Conservation (phyloP, 2,329 filamentous ascomycete genomes). For the Hypoxylon sp. region DNA sequence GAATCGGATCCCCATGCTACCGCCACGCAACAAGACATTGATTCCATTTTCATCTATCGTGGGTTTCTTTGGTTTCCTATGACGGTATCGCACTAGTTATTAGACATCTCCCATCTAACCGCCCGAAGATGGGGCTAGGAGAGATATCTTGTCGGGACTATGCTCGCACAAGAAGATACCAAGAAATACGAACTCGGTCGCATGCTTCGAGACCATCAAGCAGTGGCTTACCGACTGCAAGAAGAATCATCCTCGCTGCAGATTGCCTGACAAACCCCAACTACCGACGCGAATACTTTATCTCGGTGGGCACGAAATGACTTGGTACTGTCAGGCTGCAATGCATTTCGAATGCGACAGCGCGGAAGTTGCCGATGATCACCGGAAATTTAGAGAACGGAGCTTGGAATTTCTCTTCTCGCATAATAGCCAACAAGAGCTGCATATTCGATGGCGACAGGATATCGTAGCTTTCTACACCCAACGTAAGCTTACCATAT, state of each 20-base stretch:
- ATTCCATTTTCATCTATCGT: conserved; percentile 1
- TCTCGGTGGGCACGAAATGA: neutral
- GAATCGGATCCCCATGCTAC: neutral
- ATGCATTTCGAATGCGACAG: conserved; percentile 13
- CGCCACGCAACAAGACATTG: neutral
- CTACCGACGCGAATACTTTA: conserved; percentile 3
- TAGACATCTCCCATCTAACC: neutral
- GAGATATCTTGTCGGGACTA: neutral
- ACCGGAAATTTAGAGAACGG: conserved; percentile 6
- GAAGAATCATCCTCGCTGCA: neutral
- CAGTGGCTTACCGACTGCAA: conserved; percentile 5
- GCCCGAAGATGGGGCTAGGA: neutral
- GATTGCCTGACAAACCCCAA: neutral
- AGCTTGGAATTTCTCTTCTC: neutral
- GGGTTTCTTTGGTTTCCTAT: neutral
- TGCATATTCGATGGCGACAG: conserved; percentile 12
- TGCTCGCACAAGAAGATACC: conserved; percentile 11
- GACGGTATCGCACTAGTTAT: neutral
- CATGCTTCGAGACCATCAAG: neutral
- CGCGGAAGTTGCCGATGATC: neutral
- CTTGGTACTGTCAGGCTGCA: conserved; percentile 8
- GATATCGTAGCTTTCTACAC: conserved; percentile 18
- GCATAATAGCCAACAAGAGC: conserved; percentile 4
- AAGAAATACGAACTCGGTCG: neutral
- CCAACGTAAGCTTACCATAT: neutral